These are phyloP conservation scores for Metschnikowia cerradonensis DNA, from an alignment of 805 yeast species.

Conservation along the genomic window DNA sequence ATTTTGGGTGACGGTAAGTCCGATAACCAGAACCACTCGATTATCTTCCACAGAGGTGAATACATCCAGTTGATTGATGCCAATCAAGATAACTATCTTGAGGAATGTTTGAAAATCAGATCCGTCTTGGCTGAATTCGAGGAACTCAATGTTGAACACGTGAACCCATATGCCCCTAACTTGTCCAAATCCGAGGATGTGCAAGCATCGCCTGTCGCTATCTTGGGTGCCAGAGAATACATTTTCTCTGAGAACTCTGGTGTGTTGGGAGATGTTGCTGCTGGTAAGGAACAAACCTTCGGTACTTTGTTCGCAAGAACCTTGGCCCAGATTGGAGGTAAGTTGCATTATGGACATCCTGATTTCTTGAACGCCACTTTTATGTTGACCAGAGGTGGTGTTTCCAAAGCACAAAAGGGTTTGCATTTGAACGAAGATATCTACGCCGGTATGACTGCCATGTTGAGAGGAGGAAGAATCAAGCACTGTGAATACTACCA, in stretches of 20 bases:
- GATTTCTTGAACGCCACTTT: conserved; percentile 72
- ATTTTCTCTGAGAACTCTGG: conserved; percentile 82
- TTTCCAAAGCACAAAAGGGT: conserved; percentile 80
- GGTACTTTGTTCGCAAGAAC: conserved; percentile 83
- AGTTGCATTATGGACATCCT: conserved; percentile 84
- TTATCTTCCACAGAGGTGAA: conserved; percentile 75
- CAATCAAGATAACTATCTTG: conserved; percentile 77
- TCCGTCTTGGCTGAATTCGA: conserved; percentile 75
- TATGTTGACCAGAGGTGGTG: conserved; percentile 85
- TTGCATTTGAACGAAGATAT: conserved; percentile 81
- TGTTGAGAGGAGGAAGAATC: conserved; percentile 76
- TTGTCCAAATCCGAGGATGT: conserved; percentile 53
- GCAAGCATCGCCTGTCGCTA: conserved; percentile 60
- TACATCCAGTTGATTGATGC: conserved; percentile 79
- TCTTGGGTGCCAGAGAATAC: conserved; percentile 80
- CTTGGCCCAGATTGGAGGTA: conserved; percentile 76
- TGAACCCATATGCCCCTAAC: conserved; percentile 76
- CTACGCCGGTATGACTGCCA: conserved; percentile 80
- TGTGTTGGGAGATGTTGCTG: conserved; percentile 79
- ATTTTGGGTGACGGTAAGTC: conserved; percentile 83
- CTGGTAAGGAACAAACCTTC: conserved; percentile 85
- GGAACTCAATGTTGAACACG: conserved; percentile 52
- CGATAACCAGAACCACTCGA: conserved; percentile 76
- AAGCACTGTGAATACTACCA: conserved; percentile 81
- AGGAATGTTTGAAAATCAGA: conserved; percentile 77